phyloP scores from a whole-genome alignment of 2,329 filamentous ascomycete species.

The Seiridium cupressi region DNA sequence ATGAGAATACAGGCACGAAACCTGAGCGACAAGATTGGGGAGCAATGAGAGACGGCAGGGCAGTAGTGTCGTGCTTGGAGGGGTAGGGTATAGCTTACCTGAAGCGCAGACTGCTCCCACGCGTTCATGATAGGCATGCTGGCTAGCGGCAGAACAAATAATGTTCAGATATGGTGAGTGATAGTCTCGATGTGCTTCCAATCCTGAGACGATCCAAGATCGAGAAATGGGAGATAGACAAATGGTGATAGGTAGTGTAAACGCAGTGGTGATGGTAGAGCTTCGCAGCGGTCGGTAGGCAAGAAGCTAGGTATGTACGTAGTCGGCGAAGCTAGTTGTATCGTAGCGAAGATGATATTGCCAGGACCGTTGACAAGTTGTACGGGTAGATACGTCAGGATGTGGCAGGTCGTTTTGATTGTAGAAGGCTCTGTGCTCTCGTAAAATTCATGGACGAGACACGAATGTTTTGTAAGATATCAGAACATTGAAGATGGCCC shows the following conservation, averaged over 20 bases:
- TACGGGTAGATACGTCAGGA: too few relatives aligned
- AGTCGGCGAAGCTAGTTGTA: too few relatives aligned
- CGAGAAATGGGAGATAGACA: not conserved
- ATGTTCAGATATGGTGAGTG: not conserved
- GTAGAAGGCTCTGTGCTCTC: too few relatives aligned
- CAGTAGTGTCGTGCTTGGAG: conserved; percentile 16
- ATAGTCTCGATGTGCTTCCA: not conserved
- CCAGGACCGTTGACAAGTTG: too few relatives aligned
- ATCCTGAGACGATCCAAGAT: not conserved
- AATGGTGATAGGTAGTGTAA: too few relatives aligned
- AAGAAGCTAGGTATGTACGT: too few relatives aligned
- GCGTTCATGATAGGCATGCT: conserved; percentile 25
- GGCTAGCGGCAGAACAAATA: not conserved
- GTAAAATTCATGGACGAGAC: too few relatives aligned
- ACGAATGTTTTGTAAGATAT: not conserved
- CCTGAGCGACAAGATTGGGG: not conserved
- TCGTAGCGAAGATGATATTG: too few relatives aligned
- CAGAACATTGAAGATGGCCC: not conserved
- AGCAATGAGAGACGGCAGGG: conserved; percentile 13
- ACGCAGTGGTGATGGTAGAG: too few relatives aligned
- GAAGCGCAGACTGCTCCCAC: conserved; percentile 27
- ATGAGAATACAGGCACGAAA: not conserved
- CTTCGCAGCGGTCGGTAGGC: too few relatives aligned
- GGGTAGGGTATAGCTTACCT: conserved; percentile 24
- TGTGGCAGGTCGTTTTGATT: too few relatives aligned